A percentile compares a stretch with the other conserved stretches of the same genome.
Evolutionary conservation across 148 eudicot species (phyloP).

Genomic region (Bassia scoparia): DNA sequence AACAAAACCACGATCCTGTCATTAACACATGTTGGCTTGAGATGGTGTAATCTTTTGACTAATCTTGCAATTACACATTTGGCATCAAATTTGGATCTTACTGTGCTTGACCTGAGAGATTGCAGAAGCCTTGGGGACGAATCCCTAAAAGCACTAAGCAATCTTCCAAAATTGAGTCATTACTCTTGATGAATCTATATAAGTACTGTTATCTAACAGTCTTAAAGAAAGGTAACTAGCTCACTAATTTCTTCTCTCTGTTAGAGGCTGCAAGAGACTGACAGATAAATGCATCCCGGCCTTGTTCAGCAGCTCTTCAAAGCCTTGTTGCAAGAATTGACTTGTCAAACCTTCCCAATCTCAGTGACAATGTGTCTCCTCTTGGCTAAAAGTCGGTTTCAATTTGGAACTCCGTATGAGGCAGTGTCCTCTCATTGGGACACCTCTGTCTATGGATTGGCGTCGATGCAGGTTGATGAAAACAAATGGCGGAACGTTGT

Average conservation of each 20-base stretch:
- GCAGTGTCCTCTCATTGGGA: slow-evolving; percentile 90
- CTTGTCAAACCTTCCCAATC: slow-evolving; percentile 78
- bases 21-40: slow-evolving; percentile 71
- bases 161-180: slow-evolving; percentile 53
- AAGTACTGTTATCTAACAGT: slow-evolving; percentile 56
- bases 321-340: slow-evolving; percentile 61
- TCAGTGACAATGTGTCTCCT: slow-evolving; percentile 54
- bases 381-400: slow-evolving; percentile 65
- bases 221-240: slow-evolving; percentile 45
- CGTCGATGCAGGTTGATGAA: slow-evolving; percentile 82
- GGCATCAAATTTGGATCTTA: slow-evolving; percentile 61
- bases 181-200: slow-evolving; percentile 80
- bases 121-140: slow-evolving; percentile 88
- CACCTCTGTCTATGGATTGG: slow-evolving; percentile 82
- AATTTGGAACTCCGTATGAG: slow-evolving; percentile 78
- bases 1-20: no score
- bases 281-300: slow-evolving; percentile 72
- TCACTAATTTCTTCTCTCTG: slow-evolving; percentile 59
- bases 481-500: slow-evolving; percentile 62
- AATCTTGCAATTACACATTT: slow-evolving; percentile 55
- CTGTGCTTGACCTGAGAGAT: slow-evolving; percentile 78
- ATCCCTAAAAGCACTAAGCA: slow-evolving; percentile 58
- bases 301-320: slow-evolving; percentile 52
- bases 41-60: slow-evolving; percentile 93
- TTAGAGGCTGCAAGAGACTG: slow-evolving; percentile 91